These are phyloP conservation scores for Flueggea neowawraea DNA, from an alignment of 441 rosid genomes.

Conservation along the genomic window DNA sequence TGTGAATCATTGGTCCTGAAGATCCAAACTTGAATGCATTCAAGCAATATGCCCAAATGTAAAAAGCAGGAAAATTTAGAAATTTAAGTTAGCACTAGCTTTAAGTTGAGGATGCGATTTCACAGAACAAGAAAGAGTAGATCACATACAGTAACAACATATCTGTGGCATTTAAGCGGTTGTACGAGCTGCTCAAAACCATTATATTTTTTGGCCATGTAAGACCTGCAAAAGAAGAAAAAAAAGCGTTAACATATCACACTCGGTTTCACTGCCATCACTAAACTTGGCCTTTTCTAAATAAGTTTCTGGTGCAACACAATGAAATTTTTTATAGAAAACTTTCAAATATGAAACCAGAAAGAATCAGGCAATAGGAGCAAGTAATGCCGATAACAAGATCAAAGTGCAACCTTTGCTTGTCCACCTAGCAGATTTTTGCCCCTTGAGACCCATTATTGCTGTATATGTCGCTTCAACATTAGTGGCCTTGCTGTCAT, in stretches of 20 bases:
- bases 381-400: background rate
- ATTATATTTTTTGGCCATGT: slow-evolving; percentile 13
- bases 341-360: background rate
- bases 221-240: slow-evolving; percentile 17
- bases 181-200: slow-evolving; percentile 27
- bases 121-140: slow-evolving; percentile 3
- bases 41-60: background rate
- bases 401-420: slow-evolving; percentile 25
- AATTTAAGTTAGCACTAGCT: background rate
- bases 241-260: background rate
- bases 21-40: slow-evolving; percentile 26
- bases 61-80: background rate
- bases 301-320: background rate
- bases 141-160: slow-evolving; percentile 30
- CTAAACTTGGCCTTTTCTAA: too few relatives aligned
- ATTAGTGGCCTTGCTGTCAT: slow-evolving; percentile 40
- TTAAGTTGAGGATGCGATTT: background rate
- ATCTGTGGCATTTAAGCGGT: slow-evolving; percentile 26
- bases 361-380: background rate
- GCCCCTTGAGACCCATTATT: slow-evolving; percentile 24
- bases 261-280: background rate
- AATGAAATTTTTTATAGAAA: background rate
- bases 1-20: slow-evolving; percentile 25
- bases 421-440: slow-evolving; percentile 21
- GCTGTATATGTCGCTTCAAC: slow-evolving; percentile 23